Evolutionary conservation across 1,284 basidiomycete genomes (phyloP), one percentile per base, ranked within the genome.

Genomic region (Ceratobasidium sp.): DNA sequence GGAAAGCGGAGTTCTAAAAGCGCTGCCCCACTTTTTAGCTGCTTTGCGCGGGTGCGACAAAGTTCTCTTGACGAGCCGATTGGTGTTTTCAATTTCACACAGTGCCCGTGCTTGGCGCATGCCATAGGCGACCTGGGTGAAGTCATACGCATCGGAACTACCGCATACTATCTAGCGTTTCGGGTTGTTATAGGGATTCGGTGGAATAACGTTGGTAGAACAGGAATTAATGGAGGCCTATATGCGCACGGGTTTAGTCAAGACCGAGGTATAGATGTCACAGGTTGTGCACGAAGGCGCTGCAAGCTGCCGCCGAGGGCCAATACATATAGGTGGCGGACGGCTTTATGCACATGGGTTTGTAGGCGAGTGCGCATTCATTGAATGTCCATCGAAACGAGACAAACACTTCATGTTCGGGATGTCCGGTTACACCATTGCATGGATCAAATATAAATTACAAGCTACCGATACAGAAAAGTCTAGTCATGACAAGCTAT

Each of bases 171-270:
- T 46, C 13, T n/a, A 9, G 64, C n/a, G 9, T 29, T 68, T 49
- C 61, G 43, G 32, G 54, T 6, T 37, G 34, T 43, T n/a, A 40
- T 57, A 40, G 29, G 32, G 25, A 56, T 9, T 56, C 67, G 57
- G n/a, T 67, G 54, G 51, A 64, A 62, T 15, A 64, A 22, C 19
- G 25, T 25, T 15, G 62, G 57, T 29, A 64, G 74, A 11, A 49
- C n/a, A 22, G 29, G 40, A 13, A 46, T 68, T 4, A 34, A 29
- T 19, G 51, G 37, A 29, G 44, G 15, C 15, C 25, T 76, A n/a
- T 68, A 76, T n/a, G 40, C 25, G 51, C 51, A 43, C 8, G 56
- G 57, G 25, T 76, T 76, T 67, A 34, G 3, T 19, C 17, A 17
- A 19, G 19, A n/a, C n/a, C 2, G 17, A 3, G 44, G 29, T 11